Evolutionary conservation across 1,284 basidiomycete species (phyloP).

Genomic region (Ceratobasidium sp.): DNA sequence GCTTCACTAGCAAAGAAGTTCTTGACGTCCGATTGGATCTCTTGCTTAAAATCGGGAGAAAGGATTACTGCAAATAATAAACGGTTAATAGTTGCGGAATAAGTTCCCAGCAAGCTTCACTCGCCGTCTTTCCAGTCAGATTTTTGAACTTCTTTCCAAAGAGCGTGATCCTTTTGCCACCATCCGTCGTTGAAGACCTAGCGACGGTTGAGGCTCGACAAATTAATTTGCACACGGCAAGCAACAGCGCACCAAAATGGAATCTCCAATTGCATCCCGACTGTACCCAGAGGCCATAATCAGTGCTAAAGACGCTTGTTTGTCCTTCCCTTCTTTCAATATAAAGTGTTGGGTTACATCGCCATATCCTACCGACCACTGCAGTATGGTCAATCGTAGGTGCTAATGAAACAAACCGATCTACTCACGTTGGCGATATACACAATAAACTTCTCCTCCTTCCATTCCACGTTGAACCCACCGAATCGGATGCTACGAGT

Average conservation of each 20-base stretch:
- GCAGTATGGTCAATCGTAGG: not conserved
- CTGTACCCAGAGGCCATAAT: conserved; percentile 61
- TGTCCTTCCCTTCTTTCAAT: conserved; percentile 71
- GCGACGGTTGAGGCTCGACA: not conserved
- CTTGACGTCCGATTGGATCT: conserved; percentile 72
- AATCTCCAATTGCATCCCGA: conserved; percentile 21
- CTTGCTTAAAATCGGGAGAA: conserved; percentile 75
- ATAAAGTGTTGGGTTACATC: conserved; percentile 62
- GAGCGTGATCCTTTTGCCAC: conserved; percentile 72
- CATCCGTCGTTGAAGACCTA: conserved; percentile 50
- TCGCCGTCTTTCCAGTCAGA: conserved; percentile 72
- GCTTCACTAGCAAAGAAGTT: conserved; percentile 80
- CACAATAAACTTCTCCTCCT: conserved; percentile 64
- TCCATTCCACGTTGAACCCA: conserved; percentile 69
- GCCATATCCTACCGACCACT: conserved; percentile 64
- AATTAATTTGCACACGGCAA: not conserved
- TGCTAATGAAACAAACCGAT: not conserved
- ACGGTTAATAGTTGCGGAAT: conserved; percentile 37
- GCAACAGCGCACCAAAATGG: not conserved
- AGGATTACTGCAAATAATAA: conserved; percentile 67
- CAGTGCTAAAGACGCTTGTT: conserved; percentile 63
- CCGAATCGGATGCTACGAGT: conserved; percentile 67
- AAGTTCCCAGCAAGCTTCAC: not conserved
- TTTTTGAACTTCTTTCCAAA: conserved; percentile 79
- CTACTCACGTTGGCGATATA: conserved; percentile 61